These are phyloP conservation scores for Maudiozyma turicensis DNA, from an alignment of 805 yeast species.

Conservation along the genomic window DNA sequence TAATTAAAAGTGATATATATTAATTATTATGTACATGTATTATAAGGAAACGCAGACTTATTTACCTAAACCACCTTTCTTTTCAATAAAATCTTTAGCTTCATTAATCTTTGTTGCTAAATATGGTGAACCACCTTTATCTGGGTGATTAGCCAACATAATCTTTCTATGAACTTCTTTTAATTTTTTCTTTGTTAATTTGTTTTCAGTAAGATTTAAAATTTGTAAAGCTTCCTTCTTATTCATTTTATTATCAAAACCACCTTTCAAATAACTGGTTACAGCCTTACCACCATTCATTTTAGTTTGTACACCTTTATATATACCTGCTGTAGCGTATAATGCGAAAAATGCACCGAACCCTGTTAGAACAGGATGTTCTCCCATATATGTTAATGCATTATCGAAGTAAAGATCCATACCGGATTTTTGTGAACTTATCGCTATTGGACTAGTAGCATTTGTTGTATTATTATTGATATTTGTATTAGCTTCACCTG, in stretches of 20 bases:
- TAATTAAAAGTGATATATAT: background rate
- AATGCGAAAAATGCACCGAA: conserved; percentile 57
- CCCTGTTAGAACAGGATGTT: conserved; percentile 69
- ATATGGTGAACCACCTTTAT: conserved; percentile 86
- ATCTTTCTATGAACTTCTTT: conserved; percentile 80
- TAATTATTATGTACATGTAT: background rate
- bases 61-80: conserved; percentile 17
- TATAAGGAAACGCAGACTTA: conserved; percentile 1
- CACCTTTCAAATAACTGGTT: conserved; percentile 59
- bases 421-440: conserved; percentile 17
- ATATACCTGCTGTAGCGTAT: conserved; percentile 56
- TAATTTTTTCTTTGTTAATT: conserved; percentile 50
- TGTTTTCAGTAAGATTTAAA: conserved; percentile 62
- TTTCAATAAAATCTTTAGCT: conserved; percentile 52
- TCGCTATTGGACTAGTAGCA: background rate
- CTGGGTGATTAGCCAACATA: conserved; percentile 91
- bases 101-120: conserved; percentile 88
- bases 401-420: conserved; percentile 59
- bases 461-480: background rate
- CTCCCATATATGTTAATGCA: conserved; percentile 48
- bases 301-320: conserved; percentile 35
- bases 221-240: conserved; percentile 84
- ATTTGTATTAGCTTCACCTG: conserved; percentile 11
- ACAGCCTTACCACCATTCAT: conserved; percentile 48
- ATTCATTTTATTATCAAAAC: conserved; percentile 86